These are phyloP conservation scores for Inga laurina DNA, from an alignment of 306 rosid species.

Conservation along the genomic window DNA sequence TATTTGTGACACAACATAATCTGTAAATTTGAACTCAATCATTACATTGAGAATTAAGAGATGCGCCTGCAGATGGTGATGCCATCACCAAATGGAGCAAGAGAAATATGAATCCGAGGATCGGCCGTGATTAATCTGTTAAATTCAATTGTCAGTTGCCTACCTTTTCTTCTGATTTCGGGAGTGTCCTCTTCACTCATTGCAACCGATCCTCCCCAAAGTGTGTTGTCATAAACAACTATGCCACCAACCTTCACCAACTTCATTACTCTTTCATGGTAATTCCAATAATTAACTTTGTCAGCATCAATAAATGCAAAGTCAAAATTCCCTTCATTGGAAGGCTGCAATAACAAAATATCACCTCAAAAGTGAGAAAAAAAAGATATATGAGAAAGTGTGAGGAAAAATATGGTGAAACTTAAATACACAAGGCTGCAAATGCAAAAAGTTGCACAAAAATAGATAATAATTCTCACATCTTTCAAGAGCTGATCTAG, in stretches of 20 bases:
- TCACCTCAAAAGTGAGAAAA: background rate
- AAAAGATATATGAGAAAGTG: background rate
- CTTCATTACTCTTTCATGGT: slow-evolving; percentile 57
- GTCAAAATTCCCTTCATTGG: slow-evolving; percentile 56
- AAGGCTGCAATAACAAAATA: slow-evolving; percentile 34
- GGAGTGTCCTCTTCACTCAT: slow-evolving; percentile 39
- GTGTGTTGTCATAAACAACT: slow-evolving; percentile 58
- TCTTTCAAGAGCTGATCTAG: slow-evolving; percentile 42
- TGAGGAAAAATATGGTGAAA: background rate
- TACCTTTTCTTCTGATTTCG: slow-evolving; percentile 15
- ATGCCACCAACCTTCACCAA: slow-evolving; percentile 56
- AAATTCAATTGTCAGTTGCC: slow-evolving; percentile 31
- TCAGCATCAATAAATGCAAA: slow-evolving; percentile 63
- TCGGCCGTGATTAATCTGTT: slow-evolving; percentile 52
- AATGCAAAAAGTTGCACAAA: background rate
- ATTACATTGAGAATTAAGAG: slow-evolving; percentile 7
- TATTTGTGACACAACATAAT: background rate
- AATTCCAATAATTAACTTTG: slow-evolving; percentile 53
- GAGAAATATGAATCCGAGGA: slow-evolving; percentile 42
- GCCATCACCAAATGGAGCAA: slow-evolving; percentile 56
- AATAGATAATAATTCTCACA: slow-evolving; percentile 32
- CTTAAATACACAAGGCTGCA: background rate
- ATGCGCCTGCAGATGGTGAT: slow-evolving; percentile 53
- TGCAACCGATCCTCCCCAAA: slow-evolving; percentile 58
- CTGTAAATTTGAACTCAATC: background rate